phyloP scores from a whole-genome alignment of 805 yeast genomes.

The Schwanniomyces pseudopolymorphus region DNA sequence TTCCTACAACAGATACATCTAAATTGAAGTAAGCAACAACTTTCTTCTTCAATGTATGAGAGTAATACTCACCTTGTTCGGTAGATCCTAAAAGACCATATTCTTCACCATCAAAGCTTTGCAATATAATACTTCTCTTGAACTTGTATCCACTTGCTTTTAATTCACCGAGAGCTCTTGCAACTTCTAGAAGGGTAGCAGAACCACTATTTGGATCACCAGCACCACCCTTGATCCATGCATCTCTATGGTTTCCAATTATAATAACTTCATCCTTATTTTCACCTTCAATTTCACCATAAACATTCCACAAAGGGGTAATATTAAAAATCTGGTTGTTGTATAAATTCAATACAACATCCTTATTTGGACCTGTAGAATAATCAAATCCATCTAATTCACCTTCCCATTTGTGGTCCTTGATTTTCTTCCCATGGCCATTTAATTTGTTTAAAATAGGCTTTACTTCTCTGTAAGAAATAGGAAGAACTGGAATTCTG shows the following conservation, averaged over 20 bases:
- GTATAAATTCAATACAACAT: constrained; percentile 39
- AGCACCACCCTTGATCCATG: constrained; percentile 50
- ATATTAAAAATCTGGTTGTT: constrained; percentile 40
- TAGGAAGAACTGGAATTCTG: constrained; percentile 43
- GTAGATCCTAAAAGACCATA: constrained; percentile 57
- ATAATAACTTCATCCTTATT: constrained; percentile 38
- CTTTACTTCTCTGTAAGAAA: constrained; percentile 42
- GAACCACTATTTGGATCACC: constrained; percentile 48
- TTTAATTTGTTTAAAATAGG: constrained; percentile 42
- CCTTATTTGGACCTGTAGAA: constrained; percentile 37
- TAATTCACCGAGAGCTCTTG: constrained; percentile 41
- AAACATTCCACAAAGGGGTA: constrained; percentile 42
- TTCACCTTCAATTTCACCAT: constrained; percentile 44
- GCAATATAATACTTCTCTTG: constrained; percentile 38
- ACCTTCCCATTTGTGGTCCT: constrained; percentile 36
- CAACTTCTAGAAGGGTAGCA: constrained; percentile 41
- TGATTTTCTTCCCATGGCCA: constrained; percentile 33
- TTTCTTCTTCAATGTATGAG: constrained; percentile 36
- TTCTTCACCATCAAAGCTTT: constrained; percentile 46
- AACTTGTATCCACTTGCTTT: constrained; percentile 36
- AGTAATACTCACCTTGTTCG: constrained; percentile 52
- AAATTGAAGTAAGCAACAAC: constrained; percentile 53
- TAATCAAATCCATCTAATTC: constrained; percentile 41
- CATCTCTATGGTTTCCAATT: constrained; percentile 47
- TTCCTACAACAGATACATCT: constrained; percentile 55